phyloP scores from a whole-genome alignment of 768 basidiomycete genomes.

The Termitomyces eurrhizus region DNA sequence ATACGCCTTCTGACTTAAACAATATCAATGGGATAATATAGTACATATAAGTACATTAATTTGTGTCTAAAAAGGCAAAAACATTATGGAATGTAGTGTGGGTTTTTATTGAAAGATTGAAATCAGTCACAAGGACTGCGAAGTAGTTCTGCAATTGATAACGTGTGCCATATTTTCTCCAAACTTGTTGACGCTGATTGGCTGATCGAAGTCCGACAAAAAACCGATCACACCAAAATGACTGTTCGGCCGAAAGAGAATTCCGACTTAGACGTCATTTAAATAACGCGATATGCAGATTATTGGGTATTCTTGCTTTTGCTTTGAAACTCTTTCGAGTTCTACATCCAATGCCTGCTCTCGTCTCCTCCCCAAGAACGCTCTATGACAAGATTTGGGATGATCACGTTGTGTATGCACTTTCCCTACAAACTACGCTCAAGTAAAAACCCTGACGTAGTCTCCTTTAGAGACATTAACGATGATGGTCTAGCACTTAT shows the following conservation, averaged over 20 bases:
- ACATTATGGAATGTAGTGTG: background rate
- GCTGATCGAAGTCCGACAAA: constrained; percentile 9
- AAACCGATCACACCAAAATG: constrained; percentile 4
- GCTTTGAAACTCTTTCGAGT: constrained; percentile 4
- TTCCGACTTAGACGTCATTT: constrained; percentile 10
- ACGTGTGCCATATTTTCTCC: background rate
- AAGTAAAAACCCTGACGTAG: constrained; percentile 10
- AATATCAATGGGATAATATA: background rate
- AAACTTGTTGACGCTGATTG: constrained; percentile 14
- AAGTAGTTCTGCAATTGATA: background rate
- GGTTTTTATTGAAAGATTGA: background rate
- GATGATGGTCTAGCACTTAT: constrained; percentile 77
- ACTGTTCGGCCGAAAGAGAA: constrained; percentile 12
- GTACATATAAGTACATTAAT: background rate
- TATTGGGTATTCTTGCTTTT: background rate
- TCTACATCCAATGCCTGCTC: constrained; percentile 34
- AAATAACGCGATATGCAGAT: constrained; percentile 1
- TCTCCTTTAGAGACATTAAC: constrained; percentile 52
- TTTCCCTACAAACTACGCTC: background rate
- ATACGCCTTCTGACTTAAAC: background rate
- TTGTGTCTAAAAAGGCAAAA: background rate
- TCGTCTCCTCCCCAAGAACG: constrained; percentile 63
- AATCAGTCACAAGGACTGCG: background rate
- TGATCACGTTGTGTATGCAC: constrained; percentile 85
- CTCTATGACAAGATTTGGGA: constrained; percentile 99